Evolutionary conservation across 768 basidiomycete genomes (phyloP), one percentile per base, ranked within the genome.

Genomic region (Naganishia friedmannii): DNA sequence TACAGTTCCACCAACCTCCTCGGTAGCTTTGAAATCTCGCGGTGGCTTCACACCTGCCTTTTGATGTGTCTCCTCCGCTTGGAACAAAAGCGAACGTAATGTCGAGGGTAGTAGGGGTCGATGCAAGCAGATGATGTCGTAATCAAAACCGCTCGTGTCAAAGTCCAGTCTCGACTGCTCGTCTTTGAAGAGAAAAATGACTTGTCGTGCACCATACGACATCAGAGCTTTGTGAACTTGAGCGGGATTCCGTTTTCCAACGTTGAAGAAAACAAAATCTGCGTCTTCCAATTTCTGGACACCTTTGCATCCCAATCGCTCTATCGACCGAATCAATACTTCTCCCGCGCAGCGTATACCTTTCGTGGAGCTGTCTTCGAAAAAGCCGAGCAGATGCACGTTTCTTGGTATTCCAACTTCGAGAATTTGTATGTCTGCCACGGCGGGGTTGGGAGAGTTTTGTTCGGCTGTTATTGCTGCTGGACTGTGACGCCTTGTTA

Each of bases 51-150:
- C 57, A n/a, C 26, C 57, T 32, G 32, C 19, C 13, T 26, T 32
- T 21, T 39, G n/a, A 6, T 32, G 65, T 3, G 54, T 65, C 31
- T 63, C 65, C 13, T 31, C 21, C 34, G 68, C 46, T 10, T 71
- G 70, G 66, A 75, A 74, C 28, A 80, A 66, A 15, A 72, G 70
- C 58, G 76, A 74, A 12, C 77, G 73, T 6, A 80, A 57, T 5
- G 77, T 67, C 0, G 76, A 75, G 0, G 79, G 79, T 0, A 76
- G 76, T 1, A 74, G 51, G 1, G 79, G 79, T 55, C 76, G 74
- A 10, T 68, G 28, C 68, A 76, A 73, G 46, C 76, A 70, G 26
- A 76, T 67, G 3, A 78, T 53, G 6, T 69, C 15, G 31, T 72
- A 71, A 6, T 66, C 34, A 13, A 55, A 42, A 17, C 72, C 73